These are phyloP conservation scores for Sporopachydermia quercuum DNA, from an alignment of 805 yeast species.

Conservation along the genomic window DNA sequence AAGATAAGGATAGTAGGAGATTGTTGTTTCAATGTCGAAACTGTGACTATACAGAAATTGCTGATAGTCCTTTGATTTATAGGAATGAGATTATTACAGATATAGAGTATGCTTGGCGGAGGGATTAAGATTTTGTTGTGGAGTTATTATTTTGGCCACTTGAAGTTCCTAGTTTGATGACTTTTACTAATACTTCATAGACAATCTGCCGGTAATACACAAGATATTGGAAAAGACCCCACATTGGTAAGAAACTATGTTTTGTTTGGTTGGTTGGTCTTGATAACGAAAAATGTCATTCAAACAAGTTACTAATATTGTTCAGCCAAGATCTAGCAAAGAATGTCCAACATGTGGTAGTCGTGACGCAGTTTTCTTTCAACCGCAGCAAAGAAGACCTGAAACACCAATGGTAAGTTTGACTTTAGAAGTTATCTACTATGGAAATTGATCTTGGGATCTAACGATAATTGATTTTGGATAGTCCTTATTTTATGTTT, in stretches of 20 bases:
- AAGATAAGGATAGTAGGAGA: conserved; percentile 57
- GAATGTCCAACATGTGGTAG: conserved; percentile 85
- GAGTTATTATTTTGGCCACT: neutral
- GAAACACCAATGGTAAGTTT: conserved; percentile 80
- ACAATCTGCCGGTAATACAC: conserved; percentile 94
- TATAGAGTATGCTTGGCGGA: conserved; percentile 33
- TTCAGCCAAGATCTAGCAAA: conserved; percentile 71
- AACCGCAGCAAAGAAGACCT: conserved; percentile 85
- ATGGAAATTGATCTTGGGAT: neutral
- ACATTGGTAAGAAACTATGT: conserved; percentile 37
- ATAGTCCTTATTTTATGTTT: neutral
- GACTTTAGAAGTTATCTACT: neutral
- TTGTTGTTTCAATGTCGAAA: conserved; percentile 86
- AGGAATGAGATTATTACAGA: conserved; percentile 86
- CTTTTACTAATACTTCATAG: conserved; percentile 6
- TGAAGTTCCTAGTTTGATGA: neutral
- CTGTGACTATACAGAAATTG: conserved; percentile 85
- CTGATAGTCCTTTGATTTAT: conserved; percentile 76
- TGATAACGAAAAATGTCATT: conserved; percentile 3
- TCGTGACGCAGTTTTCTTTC: conserved; percentile 90
- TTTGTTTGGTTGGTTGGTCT: neutral
- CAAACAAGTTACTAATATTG: neutral
- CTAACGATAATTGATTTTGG: neutral
- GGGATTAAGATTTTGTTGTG: neutral
- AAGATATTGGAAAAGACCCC: conserved; percentile 93